A percentile compares a stretch with the other conserved stretches of the same genome.
Evolutionary conservation across 352 stramenopile genomes (phyloP).

Genomic region (Globisporangium spiculum): DNA sequence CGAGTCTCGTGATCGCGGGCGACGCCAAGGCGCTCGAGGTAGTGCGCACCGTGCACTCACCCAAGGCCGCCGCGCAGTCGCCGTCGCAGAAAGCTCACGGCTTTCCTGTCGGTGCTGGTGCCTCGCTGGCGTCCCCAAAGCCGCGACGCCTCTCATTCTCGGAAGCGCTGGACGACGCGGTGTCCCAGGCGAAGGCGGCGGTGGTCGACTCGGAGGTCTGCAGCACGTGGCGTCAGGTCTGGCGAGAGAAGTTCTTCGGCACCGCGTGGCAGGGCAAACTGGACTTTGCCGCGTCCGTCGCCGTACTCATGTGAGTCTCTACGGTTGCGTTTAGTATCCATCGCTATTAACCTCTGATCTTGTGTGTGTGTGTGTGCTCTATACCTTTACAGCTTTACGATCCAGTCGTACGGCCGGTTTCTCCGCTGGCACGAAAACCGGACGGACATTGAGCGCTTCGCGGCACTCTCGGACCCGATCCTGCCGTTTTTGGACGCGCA

Average conservation of each 20-base stretch:
- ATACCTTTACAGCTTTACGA: conserved; percentile 19
- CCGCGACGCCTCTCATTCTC: conserved; percentile 9
- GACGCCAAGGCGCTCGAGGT: conserved; percentile 26
- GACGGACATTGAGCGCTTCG: conserved; percentile 26
- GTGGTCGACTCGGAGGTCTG: not conserved
- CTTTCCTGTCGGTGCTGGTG: not conserved
- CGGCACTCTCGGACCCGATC: conserved; percentile 27
- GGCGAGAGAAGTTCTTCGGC: conserved; percentile 9
- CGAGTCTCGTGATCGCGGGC: conserved; percentile 30
- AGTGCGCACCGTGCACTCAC: conserved; percentile 36
- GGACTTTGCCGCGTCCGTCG: conserved; percentile 9
- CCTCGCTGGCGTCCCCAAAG: not conserved
- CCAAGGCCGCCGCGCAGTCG: conserved; percentile 13
- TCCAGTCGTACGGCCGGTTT: conserved; percentile 28
- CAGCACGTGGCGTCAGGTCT: conserved; percentile 10
- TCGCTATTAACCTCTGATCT: too few species aligned
- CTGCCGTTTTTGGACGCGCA: conserved; percentile 20
- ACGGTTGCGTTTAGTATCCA: too few species aligned
- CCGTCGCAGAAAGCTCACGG: not conserved
- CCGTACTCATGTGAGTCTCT: conserved; percentile 8
- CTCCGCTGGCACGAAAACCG: conserved; percentile 33
- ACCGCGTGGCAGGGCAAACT: not conserved
- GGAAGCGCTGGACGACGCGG: conserved; percentile 1
- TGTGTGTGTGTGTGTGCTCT: too few species aligned
- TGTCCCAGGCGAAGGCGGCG: not conserved